Conservation (phyloP, 441 rosid genomes). For the Biscutella auriculata region DNA sequence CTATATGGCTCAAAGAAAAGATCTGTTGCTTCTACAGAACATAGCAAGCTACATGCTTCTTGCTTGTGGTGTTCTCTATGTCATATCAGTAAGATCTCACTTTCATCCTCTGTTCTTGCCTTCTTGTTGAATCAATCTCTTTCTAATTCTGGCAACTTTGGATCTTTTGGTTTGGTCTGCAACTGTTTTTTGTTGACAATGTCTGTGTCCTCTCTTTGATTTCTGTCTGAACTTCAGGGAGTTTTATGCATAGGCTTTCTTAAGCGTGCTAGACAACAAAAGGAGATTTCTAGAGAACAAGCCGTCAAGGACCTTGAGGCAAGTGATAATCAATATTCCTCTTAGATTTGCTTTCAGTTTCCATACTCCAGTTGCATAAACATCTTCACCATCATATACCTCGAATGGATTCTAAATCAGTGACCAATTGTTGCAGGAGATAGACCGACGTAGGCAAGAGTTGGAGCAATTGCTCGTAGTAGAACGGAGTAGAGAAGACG, state of each 20-base stretch:
- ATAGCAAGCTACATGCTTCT: constrained; percentile 86
- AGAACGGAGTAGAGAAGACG: constrained; percentile 11
- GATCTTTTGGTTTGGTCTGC: neutral
- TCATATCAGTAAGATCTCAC: constrained; percentile 43
- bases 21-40: constrained; percentile 57
- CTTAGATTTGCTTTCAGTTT: neutral
- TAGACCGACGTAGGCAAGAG: constrained; percentile 53
- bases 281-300: constrained; percentile 63
- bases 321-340: constrained; percentile 15
- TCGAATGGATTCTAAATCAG: neutral
- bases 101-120: neutral
- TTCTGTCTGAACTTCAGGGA: constrained; percentile 32
- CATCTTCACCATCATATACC: neutral
- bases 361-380: neutral
- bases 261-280: constrained; percentile 59
- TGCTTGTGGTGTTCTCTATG: constrained; percentile 65
- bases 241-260: constrained; percentile 69
- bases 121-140: neutral
- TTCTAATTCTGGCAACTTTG: neutral
- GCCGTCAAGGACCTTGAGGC: constrained; percentile 78
- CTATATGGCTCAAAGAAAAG: constrained; percentile 30
- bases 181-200: neutral
- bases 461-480: constrained; percentile 46
- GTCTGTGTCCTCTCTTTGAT: neutral
- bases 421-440: constrained; percentile 31